These are phyloP conservation scores for Symbiodinium pilosum DNA, from an alignment of 73 alveolate genomes.

Conservation along the genomic window DNA sequence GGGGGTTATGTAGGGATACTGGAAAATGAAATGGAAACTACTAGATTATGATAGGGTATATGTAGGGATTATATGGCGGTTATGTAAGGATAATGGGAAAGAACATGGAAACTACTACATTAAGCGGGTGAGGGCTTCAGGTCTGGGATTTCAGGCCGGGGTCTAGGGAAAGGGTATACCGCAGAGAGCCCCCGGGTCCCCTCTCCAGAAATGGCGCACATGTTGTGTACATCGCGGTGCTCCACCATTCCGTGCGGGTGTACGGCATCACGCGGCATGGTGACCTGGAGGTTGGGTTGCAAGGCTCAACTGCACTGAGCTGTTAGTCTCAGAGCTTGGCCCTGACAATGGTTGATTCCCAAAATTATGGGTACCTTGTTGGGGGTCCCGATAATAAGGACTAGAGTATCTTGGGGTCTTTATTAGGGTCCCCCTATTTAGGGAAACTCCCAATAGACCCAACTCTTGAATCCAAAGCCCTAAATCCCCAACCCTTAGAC, in stretches of 20 bases:
- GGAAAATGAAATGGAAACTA: too few species aligned
- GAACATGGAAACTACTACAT: not conserved
- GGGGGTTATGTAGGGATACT: too few species aligned
- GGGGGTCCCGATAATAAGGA: too few species aligned
- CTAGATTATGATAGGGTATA: not conserved
- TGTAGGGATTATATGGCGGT: too few species aligned
- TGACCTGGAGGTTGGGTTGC: conserved; percentile 39
- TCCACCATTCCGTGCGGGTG: conserved; percentile 96
- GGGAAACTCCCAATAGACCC: not conserved
- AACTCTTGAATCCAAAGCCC: not conserved
- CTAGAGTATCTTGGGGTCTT: too few species aligned
- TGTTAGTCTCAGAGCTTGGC: not conserved
- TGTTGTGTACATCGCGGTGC: conserved; percentile 98
- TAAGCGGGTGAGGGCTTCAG: not conserved
- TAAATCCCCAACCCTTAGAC: not conserved
- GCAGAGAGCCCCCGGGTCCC: too few species aligned
- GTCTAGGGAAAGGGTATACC: too few species aligned
- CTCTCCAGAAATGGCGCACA: too few species aligned
- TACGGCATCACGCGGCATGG: conserved; percentile 83
- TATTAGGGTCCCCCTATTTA: not conserved
- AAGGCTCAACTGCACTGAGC: not conserved
- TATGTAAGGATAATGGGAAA: not conserved
- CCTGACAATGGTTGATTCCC: too few species aligned
- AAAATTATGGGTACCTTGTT: too few species aligned
- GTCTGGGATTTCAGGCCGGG: not conserved